Conservation (phyloP, 495 filamentous ascomycete species). For the Cairneyella variabilis region DNA sequence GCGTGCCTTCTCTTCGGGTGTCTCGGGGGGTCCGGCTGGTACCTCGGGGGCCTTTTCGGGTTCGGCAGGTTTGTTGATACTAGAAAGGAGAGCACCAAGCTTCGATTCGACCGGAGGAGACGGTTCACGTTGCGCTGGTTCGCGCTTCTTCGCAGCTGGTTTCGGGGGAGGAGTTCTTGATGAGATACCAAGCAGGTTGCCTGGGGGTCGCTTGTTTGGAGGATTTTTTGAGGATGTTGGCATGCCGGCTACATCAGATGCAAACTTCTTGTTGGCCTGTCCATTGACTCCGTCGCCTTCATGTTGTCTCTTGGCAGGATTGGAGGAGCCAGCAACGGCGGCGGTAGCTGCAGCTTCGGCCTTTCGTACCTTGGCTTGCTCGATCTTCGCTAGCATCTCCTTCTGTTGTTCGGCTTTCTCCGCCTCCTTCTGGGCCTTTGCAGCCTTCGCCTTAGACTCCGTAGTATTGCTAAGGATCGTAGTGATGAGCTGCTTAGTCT, state of each 20-base stretch:
- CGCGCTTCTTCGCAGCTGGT: no score
- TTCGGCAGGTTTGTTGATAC: slow-evolving; percentile 62
- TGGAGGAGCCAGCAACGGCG: not conserved
- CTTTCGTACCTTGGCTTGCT: slow-evolving; percentile 28
- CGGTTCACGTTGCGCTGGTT: slow-evolving; percentile 31
- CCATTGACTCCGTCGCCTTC: slow-evolving; percentile 21
- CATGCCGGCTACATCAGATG: slow-evolving; percentile 15
- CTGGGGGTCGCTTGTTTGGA: slow-evolving; percentile 15
- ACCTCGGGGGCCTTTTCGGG: slow-evolving; percentile 47
- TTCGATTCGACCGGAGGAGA: slow-evolving; percentile 28
- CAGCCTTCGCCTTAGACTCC: slow-evolving; percentile 42
- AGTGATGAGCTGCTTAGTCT: slow-evolving; percentile 45
- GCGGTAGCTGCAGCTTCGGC: slow-evolving; percentile 26
- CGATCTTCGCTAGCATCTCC: slow-evolving; percentile 16
- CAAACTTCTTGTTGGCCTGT: slow-evolving; percentile 25
- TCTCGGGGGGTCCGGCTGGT: slow-evolving; percentile 61
- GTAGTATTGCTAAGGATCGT: slow-evolving; percentile 42
- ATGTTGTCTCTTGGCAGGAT: slow-evolving; percentile 21
- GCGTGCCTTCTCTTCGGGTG: slow-evolving; percentile 66
- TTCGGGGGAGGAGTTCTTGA: slow-evolving; percentile 26
- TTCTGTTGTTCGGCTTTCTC: slow-evolving; percentile 13
- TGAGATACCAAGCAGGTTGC: slow-evolving; percentile 31
- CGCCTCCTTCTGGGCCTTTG: slow-evolving; percentile 32
- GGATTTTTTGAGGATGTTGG: slow-evolving; percentile 17
- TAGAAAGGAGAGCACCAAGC: slow-evolving; percentile 52